Base-by-base conservation (phyloP, 345 rosid species). In the Salix caprea region DNA sequence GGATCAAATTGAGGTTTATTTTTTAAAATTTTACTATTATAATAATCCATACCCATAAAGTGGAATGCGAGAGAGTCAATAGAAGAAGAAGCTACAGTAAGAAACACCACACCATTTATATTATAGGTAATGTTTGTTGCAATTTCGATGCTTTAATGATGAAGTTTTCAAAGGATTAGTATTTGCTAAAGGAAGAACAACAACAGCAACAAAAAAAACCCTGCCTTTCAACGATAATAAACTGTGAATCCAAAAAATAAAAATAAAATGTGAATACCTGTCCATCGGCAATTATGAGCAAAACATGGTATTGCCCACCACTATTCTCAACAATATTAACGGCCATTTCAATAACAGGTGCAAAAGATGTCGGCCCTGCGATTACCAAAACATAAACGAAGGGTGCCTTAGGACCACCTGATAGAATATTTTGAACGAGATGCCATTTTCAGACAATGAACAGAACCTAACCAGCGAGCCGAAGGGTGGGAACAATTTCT, bases 291-390 rank as follows among this genome's bases (percentile, higher is more conserved):
- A 96, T 91, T 78, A 96, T 96, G 83, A 96, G 72, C 81, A 96
- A 77, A 36, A 96, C 99, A 67, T 96, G 99, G 86, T 93, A 96
- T 73, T 96, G 99, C 32, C 97, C 97, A 65, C 92, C 91, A 77
- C 95, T 93, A 85, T 86, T 86, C 86, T 92, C 97, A 77, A 96
- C 98, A 65, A 92, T 91, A 26, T 95, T 88, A 89, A 91, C 91
- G 54, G 95, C 97, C 98, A 90, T 96, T 74, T 96, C 98, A 70
- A 96, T 92, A 62, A 90, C 73, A 0, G 98, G 99, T 21, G 98
- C 98, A 89, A 96, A 96, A 8, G 99, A 93, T n/a, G 98, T 96
- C 10, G 99, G 99, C 2, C 99, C 98, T 94, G 84, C 37, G 64
- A 69, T 34, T 40, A 32, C 67, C 15, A 75, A 50, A 66, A 40